A percentile compares a stretch with the other conserved stretches of the same genome.
Evolutionary conservation across 2,329 filamentous ascomycete species (phyloP).

Genomic region (Aspergillus floridensis): DNA sequence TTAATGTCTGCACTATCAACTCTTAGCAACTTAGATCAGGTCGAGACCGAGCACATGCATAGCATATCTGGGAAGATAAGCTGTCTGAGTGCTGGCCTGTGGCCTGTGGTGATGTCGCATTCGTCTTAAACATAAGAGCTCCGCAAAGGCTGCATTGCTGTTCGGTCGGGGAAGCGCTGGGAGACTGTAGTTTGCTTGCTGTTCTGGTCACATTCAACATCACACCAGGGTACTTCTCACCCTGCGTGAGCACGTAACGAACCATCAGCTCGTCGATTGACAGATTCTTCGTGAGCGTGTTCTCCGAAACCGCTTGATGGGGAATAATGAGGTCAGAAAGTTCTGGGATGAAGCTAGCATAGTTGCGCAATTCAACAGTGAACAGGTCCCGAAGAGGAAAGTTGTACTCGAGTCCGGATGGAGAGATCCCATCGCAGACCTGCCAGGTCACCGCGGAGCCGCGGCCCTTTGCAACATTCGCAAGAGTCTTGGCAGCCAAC

Average conservation of each 20-base stretch:
- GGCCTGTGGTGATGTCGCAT: slow-evolving; percentile 53
- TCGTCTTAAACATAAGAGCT: slow-evolving; percentile 62
- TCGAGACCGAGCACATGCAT: slow-evolving; percentile 45
- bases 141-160: slow-evolving; percentile 65
- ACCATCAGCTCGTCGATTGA: slow-evolving; percentile 90
- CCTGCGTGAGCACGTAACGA: slow-evolving; percentile 83
- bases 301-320: slow-evolving; percentile 37
- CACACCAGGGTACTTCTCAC: slow-evolving; percentile 81
- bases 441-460: slow-evolving; percentile 81
- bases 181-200: slow-evolving; percentile 69
- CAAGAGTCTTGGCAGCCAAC: slow-evolving; percentile 79
- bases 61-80: slow-evolving; percentile 45
- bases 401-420: slow-evolving; percentile 61
- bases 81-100: slow-evolving; percentile 51
- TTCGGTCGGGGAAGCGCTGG: slow-evolving; percentile 31
- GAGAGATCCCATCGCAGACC: slow-evolving; percentile 69
- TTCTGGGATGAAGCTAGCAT: slow-evolving; percentile 55
- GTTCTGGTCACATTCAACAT: slow-evolving; percentile 95
- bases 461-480: slow-evolving; percentile 86
- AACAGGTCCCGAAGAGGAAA: slow-evolving; percentile 84
- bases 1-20: slow-evolving; percentile 7
- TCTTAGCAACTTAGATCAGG: slow-evolving; percentile 26
- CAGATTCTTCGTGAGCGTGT: slow-evolving; percentile 53
- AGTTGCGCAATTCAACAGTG: slow-evolving; percentile 72
- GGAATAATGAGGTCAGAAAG: slow-evolving; percentile 51